Evolutionary conservation across 768 basidiomycete species (phyloP), one percentile per base, ranked within the genome.

Genomic region (Phlegmacium glaucopus): DNA sequence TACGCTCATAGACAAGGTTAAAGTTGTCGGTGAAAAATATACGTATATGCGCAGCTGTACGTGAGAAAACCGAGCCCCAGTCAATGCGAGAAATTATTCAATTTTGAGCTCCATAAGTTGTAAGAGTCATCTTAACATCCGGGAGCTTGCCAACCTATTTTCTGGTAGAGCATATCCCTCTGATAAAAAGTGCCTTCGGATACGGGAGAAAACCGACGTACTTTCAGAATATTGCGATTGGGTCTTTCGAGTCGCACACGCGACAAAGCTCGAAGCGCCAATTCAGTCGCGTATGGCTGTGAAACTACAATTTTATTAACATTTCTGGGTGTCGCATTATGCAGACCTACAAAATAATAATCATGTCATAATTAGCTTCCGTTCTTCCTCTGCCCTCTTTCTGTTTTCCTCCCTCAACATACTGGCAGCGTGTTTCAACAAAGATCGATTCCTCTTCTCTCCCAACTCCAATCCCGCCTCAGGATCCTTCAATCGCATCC

Each of bases 1-100:
- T 91, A 32, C 87, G 75, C 27, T 80, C 71, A 48, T 76, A 82
- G 9, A 81, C 72, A 39, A 80, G 46, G 16, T 65, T 63, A 40
- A 71, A 62, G 13, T 58, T 60, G n/a, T 81, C 75, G 2, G 71
- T 65, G 48, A 90, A 90, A 1, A 72, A 68, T n/a, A 90, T 62
- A 11, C 74, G 73, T 38, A 90, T 61, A 42, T 80, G 75, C 9
- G 78, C 75, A 0, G 73, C 60, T 1, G 74, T 74, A 29, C 61
- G 57, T 3, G 72, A 66, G 18, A 86, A 59, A 22, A 87, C 72
- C 8, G 74, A 74, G 1, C 85, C 89, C n/a, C 72, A 13, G 13
- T 32, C 30, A 8, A 32, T 8, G 30, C 30, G 30, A 32, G 30
- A 32, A 13, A 32, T 32, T 13, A 32, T 32, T n/a, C n/a, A n/a